Base-by-base conservation (phyloP, 108 stramenopile species). In the Craspedostauros australis region DNA sequence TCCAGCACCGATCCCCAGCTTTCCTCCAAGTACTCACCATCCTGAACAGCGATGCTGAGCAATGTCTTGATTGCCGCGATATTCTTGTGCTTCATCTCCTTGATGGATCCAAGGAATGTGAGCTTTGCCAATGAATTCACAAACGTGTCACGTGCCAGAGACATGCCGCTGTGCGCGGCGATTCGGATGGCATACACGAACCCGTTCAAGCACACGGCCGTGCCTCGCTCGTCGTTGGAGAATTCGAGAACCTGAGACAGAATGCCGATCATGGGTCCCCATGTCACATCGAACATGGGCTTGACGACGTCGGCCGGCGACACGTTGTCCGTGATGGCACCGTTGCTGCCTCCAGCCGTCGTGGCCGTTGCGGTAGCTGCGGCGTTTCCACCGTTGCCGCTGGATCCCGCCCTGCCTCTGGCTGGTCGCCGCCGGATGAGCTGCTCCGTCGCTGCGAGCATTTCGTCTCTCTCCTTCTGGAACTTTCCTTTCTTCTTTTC, bases 231-330 rank as follows among this genome's bases (percentile, higher is more conserved):
- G 41, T 90, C 87, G 8, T 85, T 75, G 18, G 92, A 73, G 29
- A 68, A 74, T 58, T 94, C 92, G 24, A 95, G 55, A 28, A 86
- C 82, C 50, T 95, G 95, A 3, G 94, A 95, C 30, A 99, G 75
- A 27, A 86, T 86, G 24, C 94, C 96, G 26, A 98, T 71, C 23
- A 95, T 57, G 29, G 97, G 93, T 36, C 96, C 96, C 99, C 99
- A 99, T 3, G 94, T 95, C 4, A 97, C 95, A 70, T 98, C 95
- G 52, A 97, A 96, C 97, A 99, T 98, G 20, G 87, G 87, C 50
- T 75, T 81, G 11, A 90, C 82, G 30, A 86, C 84, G 56, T 88
- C 83, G 15, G 75, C 64, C 19, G 88, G 88, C 31, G 78, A 66
- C 12, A 88, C 72, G 20, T 72, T 61, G 34, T 79, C 76, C 14